Percentiles rank a stretch among this genome's conserved stretches.
phyloP scores from a whole-genome alignment of 1,284 basidiomycete species.

The Pseudozyma sp. region DNA sequence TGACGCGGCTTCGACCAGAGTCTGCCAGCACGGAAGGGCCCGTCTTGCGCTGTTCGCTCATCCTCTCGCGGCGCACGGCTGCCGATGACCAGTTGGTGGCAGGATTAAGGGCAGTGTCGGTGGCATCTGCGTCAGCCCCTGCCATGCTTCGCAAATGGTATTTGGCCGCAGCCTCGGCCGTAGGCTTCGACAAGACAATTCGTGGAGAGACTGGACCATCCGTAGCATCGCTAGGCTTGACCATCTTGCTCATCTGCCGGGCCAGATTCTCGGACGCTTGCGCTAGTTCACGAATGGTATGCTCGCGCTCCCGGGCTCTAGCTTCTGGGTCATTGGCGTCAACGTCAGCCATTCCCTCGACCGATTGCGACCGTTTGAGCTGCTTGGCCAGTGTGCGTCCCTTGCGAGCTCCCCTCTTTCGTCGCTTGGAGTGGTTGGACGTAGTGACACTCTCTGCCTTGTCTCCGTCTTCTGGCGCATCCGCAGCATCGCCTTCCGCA shows the following conservation, averaged over 20 bases:
- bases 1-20: slow-evolving; percentile 40
- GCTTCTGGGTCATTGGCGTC: slow-evolving; percentile 32
- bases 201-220: slow-evolving; percentile 18
- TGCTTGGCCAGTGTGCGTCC: slow-evolving; percentile 55
- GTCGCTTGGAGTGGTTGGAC: slow-evolving; percentile 50
- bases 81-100: slow-evolving; percentile 49
- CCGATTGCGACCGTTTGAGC: slow-evolving; percentile 56
- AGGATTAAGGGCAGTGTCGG: background rate
- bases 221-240: slow-evolving; percentile 41
- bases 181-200: slow-evolving; percentile 38
- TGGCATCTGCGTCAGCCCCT: slow-evolving; percentile 8
- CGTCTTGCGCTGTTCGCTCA: slow-evolving; percentile 46
- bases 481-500: slow-evolving; percentile 7
- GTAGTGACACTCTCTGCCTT: slow-evolving; percentile 36
- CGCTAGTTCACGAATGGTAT: slow-evolving; percentile 52
- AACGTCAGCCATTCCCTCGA: slow-evolving; percentile 36
- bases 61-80: slow-evolving; percentile 52
- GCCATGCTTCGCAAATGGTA: slow-evolving; percentile 35
- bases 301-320: slow-evolving; percentile 39
- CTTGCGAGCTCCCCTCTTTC: slow-evolving; percentile 59
- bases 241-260: slow-evolving; percentile 56
- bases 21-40: slow-evolving; percentile 26
- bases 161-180: slow-evolving; percentile 40
- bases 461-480: slow-evolving; percentile 8
- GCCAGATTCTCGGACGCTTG: slow-evolving; percentile 55